A percentile compares a stretch with the other conserved stretches of the same genome.
phyloP scores from a whole-genome alignment of 1,139 yeast species.

The Geotrichum carabidarum region DNA sequence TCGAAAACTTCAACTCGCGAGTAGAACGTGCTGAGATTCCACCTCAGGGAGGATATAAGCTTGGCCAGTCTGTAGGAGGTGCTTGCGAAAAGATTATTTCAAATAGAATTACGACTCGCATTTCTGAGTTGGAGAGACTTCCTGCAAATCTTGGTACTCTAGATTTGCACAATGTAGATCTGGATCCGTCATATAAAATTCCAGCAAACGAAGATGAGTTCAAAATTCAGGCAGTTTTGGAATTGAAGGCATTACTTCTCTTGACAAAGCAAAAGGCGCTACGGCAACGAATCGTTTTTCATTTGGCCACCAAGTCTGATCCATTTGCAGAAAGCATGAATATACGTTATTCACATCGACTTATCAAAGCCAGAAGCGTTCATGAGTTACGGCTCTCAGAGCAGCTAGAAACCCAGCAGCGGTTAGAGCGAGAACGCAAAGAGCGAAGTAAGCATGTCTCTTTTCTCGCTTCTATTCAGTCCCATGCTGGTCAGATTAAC shows the following conservation, averaged over 20 bases:
- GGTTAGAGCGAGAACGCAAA: constrained; percentile 46
- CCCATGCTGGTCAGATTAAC: constrained; percentile 37
- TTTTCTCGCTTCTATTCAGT: constrained; percentile 39
- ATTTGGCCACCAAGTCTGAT: constrained; percentile 47
- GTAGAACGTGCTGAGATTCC: constrained; percentile 36
- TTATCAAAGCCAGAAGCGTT: constrained; percentile 58
- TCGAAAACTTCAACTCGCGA: constrained; percentile 31
- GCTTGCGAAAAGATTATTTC: constrained; percentile 37
- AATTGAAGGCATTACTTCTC: constrained; percentile 73
- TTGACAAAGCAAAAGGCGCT: constrained; percentile 80
- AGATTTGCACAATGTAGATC: constrained; percentile 40
- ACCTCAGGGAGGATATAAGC: constrained; percentile 21
- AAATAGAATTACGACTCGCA: constrained; percentile 55
- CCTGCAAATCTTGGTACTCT: constrained; percentile 75
- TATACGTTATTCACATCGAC: constrained; percentile 37
- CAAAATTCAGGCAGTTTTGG: constrained; percentile 66
- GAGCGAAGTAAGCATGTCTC: constrained; percentile 37
- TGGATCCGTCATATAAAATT: constrained; percentile 43
- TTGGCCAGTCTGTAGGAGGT: constrained; percentile 26
- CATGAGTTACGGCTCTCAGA: constrained; percentile 60
- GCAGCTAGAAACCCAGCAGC: constrained; percentile 55
- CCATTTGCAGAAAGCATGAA: constrained; percentile 34
- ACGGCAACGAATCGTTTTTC: constrained; percentile 66
- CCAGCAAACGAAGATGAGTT: constrained; percentile 42
- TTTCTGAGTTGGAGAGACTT: constrained; percentile 66